Percentiles rank a stretch among this genome's conserved stretches.
Evolutionary conservation across 495 filamentous ascomycete species (phyloP).

Genomic region (Penicillium waksmanii): DNA sequence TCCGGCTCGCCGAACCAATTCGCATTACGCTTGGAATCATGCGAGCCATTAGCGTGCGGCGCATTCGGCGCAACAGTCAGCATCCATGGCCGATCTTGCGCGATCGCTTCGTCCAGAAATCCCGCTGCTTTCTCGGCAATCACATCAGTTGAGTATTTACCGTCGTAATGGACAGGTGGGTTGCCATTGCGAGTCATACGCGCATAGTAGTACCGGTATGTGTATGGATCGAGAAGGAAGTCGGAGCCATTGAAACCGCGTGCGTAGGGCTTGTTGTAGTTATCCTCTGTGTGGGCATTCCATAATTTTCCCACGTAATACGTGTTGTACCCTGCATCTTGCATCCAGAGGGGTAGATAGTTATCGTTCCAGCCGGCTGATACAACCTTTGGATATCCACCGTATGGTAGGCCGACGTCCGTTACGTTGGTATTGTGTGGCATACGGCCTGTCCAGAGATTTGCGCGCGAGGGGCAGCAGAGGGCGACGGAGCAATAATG

Average conservation of each 20-base stretch:
- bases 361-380: constrained; percentile 62
- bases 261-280: constrained; percentile 59
- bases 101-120: constrained; percentile 60
- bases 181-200: constrained; percentile 61
- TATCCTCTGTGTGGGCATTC: constrained; percentile 60
- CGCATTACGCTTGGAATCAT: constrained; percentile 11
- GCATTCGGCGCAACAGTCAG: constrained; percentile 66
- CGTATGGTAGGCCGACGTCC: constrained; percentile 61
- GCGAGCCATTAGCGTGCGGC: constrained; percentile 53
- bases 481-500: constrained; percentile 63
- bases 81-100: constrained; percentile 60
- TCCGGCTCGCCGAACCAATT: constrained; percentile 36
- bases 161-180: constrained; percentile 51
- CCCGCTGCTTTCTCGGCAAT: constrained; percentile 59
- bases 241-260: constrained; percentile 58
- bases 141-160: constrained; percentile 63
- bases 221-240: constrained; percentile 70
- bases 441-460: constrained; percentile 62
- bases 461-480: constrained; percentile 63
- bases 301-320: constrained; percentile 74
- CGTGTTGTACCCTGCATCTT: constrained; percentile 67
- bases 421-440: constrained; percentile 75
- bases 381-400: constrained; percentile 69
- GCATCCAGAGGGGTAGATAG: constrained; percentile 70
- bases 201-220: constrained; percentile 67